Conservation (phyloP, 1,284 basidiomycete species). For the Xerocomus amazonicus region DNA sequence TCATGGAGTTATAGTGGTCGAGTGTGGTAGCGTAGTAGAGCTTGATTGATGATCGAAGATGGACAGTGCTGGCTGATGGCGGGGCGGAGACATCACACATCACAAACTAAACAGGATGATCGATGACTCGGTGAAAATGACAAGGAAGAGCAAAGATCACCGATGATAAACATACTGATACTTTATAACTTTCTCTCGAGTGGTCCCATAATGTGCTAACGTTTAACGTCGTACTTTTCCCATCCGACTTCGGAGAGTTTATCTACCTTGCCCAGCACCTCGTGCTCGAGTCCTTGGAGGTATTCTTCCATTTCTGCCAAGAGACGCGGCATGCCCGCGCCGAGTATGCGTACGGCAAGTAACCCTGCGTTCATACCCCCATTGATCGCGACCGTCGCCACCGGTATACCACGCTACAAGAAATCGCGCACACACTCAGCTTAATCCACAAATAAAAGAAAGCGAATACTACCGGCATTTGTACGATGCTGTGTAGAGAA, state of each 20-base stretch:
- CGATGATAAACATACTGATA: neutral
- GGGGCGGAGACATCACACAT: no score
- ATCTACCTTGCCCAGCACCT: conserved; percentile 84
- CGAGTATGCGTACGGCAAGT: conserved; percentile 87
- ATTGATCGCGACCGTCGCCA: conserved; percentile 97
- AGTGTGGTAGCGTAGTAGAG: conserved; percentile 22
- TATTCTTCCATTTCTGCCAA: conserved; percentile 74
- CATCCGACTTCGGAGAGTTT: conserved; percentile 79
- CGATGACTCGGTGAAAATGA: neutral
- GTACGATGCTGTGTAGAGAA: conserved; percentile 94
- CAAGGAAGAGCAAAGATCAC: neutral
- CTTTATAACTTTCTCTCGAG: neutral
- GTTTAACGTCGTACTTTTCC: conserved; percentile 70
- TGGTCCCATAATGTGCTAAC: conserved; percentile 12
- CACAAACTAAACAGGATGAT: neutral
- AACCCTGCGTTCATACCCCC: conserved; percentile 94
- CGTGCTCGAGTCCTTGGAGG: conserved; percentile 70
- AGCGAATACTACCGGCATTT: conserved; percentile 98
- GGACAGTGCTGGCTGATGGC: no score
- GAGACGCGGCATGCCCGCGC: conserved; percentile 68
- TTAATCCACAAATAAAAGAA: no score
- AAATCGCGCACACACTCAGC: no score
- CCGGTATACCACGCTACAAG: conserved; percentile 92
- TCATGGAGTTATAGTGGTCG: conserved; percentile 87
- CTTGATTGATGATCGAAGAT: no score